Base-by-base conservation (phyloP, 202 grass and related monocot genomes). In the Zoysia matrella region DNA sequence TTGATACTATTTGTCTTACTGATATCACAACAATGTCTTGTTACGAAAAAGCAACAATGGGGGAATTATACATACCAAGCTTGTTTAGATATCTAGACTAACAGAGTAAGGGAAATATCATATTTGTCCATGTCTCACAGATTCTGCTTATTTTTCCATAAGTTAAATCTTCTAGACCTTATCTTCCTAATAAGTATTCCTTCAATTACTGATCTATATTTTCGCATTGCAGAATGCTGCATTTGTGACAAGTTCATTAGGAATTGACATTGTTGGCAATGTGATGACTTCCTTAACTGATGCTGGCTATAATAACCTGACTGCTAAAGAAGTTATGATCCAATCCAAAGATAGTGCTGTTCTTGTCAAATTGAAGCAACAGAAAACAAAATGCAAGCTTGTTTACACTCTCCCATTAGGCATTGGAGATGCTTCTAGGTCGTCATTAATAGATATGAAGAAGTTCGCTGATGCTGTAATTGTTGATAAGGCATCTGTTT, bases 281-380 rank as follows among this genome's bases (percentile, higher is more conserved):
- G 77, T 98, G 72, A 88, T 53, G 41, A 72, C 80, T 43, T 69
- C 89, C 42, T 73, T 91, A 73, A 87, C 3, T 50, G 44, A 88
- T 72, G 85, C 89, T 61, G 88, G 90, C 45, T 94, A 93, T 13
- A 58, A 69, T 79, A 86, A 91, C 30, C 56, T 63, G 74, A 91
- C 75, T 47, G 2, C 69, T 18, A 87, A 36, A 55, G 72, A 91
- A 67, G 82, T 98, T 60, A 89, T 92, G 69, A 89, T 98, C 44
- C 92, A 84, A 11, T 98, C 92, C 3, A 13, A 9, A 46, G 79
- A 94, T 12, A 98, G 95, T 15, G 82, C 92, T 58, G 90, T 98
- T 62, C 92, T 98, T 58, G 80, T 83, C 45, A 98, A 94, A 75
- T 68, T 94, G 79, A 90, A 76, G 82, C 88, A 88, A 68, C 88